phyloP scores from a whole-genome alignment of 257 asterid species.

The Solanum bukasovii region DNA sequence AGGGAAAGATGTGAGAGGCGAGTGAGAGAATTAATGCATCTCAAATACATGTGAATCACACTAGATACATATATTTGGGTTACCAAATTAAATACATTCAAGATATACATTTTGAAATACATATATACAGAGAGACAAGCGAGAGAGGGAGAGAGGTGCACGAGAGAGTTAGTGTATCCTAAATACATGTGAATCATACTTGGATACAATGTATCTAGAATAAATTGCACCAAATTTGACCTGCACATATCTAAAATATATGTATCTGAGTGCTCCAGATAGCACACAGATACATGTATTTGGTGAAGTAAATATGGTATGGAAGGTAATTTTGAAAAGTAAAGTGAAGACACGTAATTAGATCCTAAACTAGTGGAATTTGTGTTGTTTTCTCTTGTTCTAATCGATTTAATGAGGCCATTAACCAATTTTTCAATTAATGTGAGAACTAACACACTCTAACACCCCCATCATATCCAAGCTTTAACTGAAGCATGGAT shows the following conservation, averaged over 20 bases:
- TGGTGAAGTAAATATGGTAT: background rate
- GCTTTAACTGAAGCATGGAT: background rate
- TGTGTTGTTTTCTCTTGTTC: background rate
- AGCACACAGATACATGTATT: too few relatives aligned
- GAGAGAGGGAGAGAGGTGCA: background rate
- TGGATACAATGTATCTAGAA: background rate
- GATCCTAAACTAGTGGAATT: background rate
- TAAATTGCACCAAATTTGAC: too few relatives aligned
- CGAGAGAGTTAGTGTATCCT: background rate
- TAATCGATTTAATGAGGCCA: background rate
- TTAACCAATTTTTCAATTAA: background rate
- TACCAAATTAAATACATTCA: too few relatives aligned
- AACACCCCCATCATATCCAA: background rate
- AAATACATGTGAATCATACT: background rate
- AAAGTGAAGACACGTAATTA: too few relatives aligned
- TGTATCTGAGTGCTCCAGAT: background rate
- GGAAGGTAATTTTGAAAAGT: too few relatives aligned
- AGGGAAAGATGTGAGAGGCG: background rate
- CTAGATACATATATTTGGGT: background rate
- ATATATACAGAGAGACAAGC: background rate
- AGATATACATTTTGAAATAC: background rate
- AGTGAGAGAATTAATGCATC: background rate
- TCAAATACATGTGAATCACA: background rate
- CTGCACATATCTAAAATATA: too few relatives aligned
- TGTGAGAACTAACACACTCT: background rate